Base-by-base conservation (phyloP, 257 asterid species). In the Plantago major region DNA sequence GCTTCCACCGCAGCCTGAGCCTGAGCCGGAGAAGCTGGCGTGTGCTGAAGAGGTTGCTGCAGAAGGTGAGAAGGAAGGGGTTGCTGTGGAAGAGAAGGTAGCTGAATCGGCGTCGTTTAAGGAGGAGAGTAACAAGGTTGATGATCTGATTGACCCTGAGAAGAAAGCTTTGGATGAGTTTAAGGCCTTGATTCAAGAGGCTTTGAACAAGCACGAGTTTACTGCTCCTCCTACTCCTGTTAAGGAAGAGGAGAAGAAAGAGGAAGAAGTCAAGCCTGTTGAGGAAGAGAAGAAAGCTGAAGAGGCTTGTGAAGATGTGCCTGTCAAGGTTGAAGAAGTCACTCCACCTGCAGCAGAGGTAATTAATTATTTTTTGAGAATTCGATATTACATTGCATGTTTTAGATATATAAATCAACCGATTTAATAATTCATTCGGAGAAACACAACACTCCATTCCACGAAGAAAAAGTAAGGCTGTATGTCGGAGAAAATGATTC, bases 41-140 rank as follows among this genome's bases (percentile, higher is more conserved):
- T 60, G 22, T 16, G 63, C 62, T n/a, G 78, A 73, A 52, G 78
- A 42, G 37, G 67, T 33, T 37, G 66, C 10, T 50, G 68, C 56
- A 26, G 63, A 48, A 38, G 76, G 59, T 43, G 56, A 62, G 43
- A 62, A 61, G n/a, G 77, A 50, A 11, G 68, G 64, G 40, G 77
- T 42, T 2, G 26, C 60, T 40, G 72, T 58, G 5, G 78, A 77
- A 53, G 53, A 43, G 44, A 74, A 72, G 73, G 56, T 80, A 10
- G 43, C 73, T 38, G 93, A 82, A 72, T 77, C 79, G 7, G 60
- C 70, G 44, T 78, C 88, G 3, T 80, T 78, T 45, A 85, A 85
- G 76, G 89, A 85, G 73, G 87, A 85, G 52, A 82, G 84, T 64
- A 82, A 85, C 80, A 81, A 76, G 67, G 89, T 82, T 7, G 89